A percentile compares a stretch with the other conserved stretches of the same genome.
Evolutionary conservation across 2,329 filamentous ascomycete species (phyloP).

Genomic region (Berkeleyomyces basicola): DNA sequence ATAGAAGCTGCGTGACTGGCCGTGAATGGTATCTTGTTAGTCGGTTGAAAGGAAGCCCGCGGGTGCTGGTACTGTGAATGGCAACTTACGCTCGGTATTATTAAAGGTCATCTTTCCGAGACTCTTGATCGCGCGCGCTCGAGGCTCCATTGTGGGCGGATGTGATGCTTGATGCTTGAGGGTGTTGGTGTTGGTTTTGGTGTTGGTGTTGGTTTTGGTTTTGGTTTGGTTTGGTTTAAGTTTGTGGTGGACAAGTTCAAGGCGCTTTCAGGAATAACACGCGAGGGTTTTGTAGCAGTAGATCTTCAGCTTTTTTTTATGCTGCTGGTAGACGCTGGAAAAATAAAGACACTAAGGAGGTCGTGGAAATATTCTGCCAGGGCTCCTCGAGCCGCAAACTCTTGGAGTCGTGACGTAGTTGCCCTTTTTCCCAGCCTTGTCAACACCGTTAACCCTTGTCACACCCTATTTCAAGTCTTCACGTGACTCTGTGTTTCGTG

Average conservation of each 20-base stretch:
- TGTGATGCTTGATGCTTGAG: background rate
- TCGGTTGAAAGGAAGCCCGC: background rate
- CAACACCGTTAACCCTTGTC: background rate
- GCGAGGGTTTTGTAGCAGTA: background rate
- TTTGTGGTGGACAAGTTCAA: background rate
- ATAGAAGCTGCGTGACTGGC: slow-evolving; percentile 56
- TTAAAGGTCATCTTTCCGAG: slow-evolving; percentile 71
- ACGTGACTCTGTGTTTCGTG: background rate
- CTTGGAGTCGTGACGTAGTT: slow-evolving; percentile 3
- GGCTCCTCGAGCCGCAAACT: background rate
- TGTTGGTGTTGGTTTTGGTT: no score
- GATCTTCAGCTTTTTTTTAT: background rate
- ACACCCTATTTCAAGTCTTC: background rate
- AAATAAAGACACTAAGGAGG: background rate
- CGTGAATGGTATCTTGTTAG: slow-evolving; percentile 1
- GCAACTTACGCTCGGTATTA: slow-evolving; percentile 47
- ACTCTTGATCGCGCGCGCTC: slow-evolving; percentile 62
- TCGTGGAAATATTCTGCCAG: background rate
- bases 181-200: background rate
- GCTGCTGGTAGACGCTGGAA: background rate
- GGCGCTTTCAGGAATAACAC: background rate
- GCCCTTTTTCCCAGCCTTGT: background rate
- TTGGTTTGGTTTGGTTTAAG: no score
- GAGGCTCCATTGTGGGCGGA: slow-evolving; percentile 47
- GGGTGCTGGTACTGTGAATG: background rate